A percentile compares a stretch with the other conserved stretches of the same genome.
Conservation (phyloP, 495 filamentous ascomycete species). For the Daldinia childiae region DNA sequence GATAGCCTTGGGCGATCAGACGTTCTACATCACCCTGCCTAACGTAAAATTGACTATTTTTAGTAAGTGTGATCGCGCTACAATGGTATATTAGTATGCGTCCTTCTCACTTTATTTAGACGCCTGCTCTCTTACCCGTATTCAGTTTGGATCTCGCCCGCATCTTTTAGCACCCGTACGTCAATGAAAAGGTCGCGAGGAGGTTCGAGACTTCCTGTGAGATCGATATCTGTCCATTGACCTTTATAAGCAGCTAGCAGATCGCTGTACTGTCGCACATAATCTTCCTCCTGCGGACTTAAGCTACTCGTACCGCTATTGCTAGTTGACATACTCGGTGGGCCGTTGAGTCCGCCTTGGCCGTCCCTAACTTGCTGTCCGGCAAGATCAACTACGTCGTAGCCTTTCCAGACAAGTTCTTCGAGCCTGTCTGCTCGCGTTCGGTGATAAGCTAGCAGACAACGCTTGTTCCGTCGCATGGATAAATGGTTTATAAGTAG, state of each 20-base stretch:
- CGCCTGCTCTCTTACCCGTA: conserved; percentile 77
- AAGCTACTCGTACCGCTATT: conserved; percentile 73
- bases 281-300: conserved; percentile 97
- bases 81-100: conserved; percentile 15
- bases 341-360: conserved; percentile 42
- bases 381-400: conserved; percentile 71
- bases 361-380: conserved; percentile 51
- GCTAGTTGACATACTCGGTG: conserved; percentile 48
- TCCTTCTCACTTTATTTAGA: conserved; percentile 36
- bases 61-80: conserved; percentile 94
- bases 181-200: conserved; percentile 97
- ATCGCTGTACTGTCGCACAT: conserved; percentile 89
- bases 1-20: conserved; percentile 94
- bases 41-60: conserved; percentile 98
- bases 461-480: conserved; percentile 96
- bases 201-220: conserved; percentile 94
- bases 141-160: conserved; percentile 98
- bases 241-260: conserved; percentile 96
- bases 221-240: conserved; percentile 97
- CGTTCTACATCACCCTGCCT: conserved; percentile 96
- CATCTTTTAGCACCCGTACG: conserved; percentile 95
- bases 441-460: conserved; percentile 92
- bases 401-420: conserved; percentile 90
- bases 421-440: conserved; percentile 91
- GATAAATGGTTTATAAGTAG: conserved; percentile 93